Evolutionary conservation across 495 filamentous ascomycete species (phyloP).

Genomic region (Trichoderma gamsii): DNA sequence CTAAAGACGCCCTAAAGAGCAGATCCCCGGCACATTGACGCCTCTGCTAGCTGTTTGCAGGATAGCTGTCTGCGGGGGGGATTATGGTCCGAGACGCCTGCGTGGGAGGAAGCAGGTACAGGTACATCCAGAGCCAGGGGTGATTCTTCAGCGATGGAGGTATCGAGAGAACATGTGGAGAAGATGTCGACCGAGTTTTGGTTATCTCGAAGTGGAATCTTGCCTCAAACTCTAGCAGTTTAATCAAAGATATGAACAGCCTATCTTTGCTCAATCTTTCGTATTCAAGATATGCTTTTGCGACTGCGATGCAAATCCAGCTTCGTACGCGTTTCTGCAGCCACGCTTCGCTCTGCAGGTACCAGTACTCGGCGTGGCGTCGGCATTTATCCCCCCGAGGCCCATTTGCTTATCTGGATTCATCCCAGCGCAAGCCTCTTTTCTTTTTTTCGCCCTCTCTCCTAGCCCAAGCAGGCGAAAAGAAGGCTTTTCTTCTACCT

Average conservation of each 20-base stretch:
- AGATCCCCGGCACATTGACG: conserved; percentile 13
- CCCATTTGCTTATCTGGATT: neutral
- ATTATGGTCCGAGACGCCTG: neutral
- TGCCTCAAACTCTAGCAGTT: neutral
- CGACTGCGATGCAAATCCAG: neutral
- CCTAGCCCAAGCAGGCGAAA: neutral
- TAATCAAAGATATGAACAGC: no score
- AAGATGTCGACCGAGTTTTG: neutral
- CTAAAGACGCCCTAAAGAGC: neutral
- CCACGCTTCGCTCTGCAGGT: neutral
- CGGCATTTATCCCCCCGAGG: conserved; percentile 3
- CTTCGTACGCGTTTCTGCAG: neutral
- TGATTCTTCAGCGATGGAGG: neutral
- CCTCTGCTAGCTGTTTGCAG: conserved; percentile 10
- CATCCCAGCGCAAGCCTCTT: neutral
- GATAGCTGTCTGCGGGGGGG: neutral
- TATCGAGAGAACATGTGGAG: neutral
- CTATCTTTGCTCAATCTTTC: no score
- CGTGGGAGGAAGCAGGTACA: neutral
- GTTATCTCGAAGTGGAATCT: neutral
- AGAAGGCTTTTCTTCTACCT: neutral
- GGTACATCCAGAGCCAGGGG: neutral
- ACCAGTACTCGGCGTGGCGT: neutral
- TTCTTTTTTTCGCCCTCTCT: neutral
- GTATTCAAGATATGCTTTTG: no score